phyloP scores from a whole-genome alignment of 768 basidiomycete species.

The Mycena floridula region DNA sequence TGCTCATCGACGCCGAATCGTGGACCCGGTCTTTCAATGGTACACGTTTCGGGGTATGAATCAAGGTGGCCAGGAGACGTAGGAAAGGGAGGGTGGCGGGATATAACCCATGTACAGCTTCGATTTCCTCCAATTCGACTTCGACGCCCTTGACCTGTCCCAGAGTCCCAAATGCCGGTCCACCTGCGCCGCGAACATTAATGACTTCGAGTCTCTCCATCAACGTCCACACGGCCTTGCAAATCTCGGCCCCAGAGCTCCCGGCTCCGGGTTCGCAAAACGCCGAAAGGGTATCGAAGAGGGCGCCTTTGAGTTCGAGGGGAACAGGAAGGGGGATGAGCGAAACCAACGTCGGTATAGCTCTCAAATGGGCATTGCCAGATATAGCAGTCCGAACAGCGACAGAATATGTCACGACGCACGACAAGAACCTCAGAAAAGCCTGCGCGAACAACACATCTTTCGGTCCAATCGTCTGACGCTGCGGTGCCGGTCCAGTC shows the following conservation, averaged over 20 bases:
- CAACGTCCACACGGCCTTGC: conserved; percentile 73
- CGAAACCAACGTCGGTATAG: conserved; percentile 72
- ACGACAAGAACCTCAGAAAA: conserved; percentile 74
- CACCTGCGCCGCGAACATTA: conserved; percentile 50
- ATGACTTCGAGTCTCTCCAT: conserved; percentile 85
- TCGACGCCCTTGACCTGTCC: conserved; percentile 73
- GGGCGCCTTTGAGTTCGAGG: conserved; percentile 82
- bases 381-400: conserved; percentile 75
- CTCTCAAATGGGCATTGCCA: conserved; percentile 72
- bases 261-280: conserved; percentile 84
- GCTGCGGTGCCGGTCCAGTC: conserved; percentile 31
- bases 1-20: conserved; percentile 58
- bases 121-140: conserved; percentile 83
- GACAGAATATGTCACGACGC: conserved; percentile 68
- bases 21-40: conserved; percentile 52
- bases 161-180: conserved; percentile 32
- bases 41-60: conserved; percentile 77
- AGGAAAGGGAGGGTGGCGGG: conserved; percentile 89
- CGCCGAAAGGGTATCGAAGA: conserved; percentile 75
- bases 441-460: conserved; percentile 76
- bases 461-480: conserved; percentile 51
- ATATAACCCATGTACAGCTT: conserved; percentile 71
- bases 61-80: conserved; percentile 70
- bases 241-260: conserved; percentile 66
- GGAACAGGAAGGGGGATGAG: conserved; percentile 79